Evolutionary conservation across 345 rosid genomes (phyloP).

Genomic region (Stellera chamaejasme): DNA sequence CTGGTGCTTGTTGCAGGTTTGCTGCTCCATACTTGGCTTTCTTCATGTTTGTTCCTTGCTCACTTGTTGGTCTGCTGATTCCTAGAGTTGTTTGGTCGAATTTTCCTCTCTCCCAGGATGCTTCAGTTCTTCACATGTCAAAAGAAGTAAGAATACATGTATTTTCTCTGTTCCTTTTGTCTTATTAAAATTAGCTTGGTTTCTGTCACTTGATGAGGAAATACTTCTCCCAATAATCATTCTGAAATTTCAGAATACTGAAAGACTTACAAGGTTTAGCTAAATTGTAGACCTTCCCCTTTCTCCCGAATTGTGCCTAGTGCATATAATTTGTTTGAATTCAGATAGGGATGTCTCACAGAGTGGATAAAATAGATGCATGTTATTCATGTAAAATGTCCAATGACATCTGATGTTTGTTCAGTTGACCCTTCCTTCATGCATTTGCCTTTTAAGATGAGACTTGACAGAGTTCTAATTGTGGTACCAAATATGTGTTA

Average conservation of each 20-base stretch:
- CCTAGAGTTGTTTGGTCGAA: conserved; percentile 52
- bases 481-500: conserved; percentile 13
- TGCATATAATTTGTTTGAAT: too few species aligned
- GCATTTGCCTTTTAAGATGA: too few species aligned
- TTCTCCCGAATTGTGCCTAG: too few species aligned
- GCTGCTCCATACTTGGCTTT: conserved; percentile 83
- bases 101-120: conserved; percentile 54
- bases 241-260: too few species aligned
- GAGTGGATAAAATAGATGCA: too few species aligned
- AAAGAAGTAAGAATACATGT: conserved; percentile 46
- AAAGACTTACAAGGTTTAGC: too few species aligned
- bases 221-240: background rate
- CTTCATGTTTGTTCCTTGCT: conserved; percentile 77
- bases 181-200: background rate
- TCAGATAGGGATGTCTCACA: too few species aligned
- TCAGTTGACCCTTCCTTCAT: too few species aligned
- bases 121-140: conserved; percentile 40
- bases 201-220: background rate
- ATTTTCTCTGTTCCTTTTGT: conserved; percentile 8
- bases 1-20: conserved; percentile 53
- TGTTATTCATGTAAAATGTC: too few species aligned
- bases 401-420: too few species aligned
- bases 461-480: too few species aligned
- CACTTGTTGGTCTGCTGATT: conserved; percentile 65
- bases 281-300: too few species aligned